Base-by-base conservation (phyloP, 352 stramenopile species). In the Pythium utonaiense region DNA sequence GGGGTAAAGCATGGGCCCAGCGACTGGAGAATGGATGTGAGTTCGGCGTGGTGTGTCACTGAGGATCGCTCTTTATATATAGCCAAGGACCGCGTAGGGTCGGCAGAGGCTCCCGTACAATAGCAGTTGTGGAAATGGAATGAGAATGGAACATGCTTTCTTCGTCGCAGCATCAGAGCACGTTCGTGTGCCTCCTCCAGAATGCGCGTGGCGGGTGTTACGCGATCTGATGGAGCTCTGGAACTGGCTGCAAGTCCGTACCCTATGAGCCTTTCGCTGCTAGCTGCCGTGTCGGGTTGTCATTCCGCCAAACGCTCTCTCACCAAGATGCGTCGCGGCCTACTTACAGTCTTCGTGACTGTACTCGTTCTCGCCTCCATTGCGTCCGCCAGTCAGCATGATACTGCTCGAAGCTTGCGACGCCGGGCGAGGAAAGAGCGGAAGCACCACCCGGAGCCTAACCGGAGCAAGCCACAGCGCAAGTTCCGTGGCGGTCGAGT, bases 401-500 rank as follows among this genome's bases (percentile, higher is more conserved):
- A 16, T 10, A 19, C 34, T n/a, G n/a, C n/a, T 10, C 53, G 53
- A 27, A 12, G 16, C 3, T 27, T 12, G 4, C 34, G 19, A 21
- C 34, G 40, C 34, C 53, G 31, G 2, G 25, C 22, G 3, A 31
- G 28, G n/a, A 51, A 60, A 40, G 38, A 33, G 12, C 49, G 36
- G 1, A 16, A 27, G 13, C 48, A 24, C 40, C 55, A 60, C 19
- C 38, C 38, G 2, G 62, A 60, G 31, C 54, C 56, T 1, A 28
- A 69, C 6, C 25, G 6, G 0, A 19, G 9, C 31, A 42, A 48
- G n/a, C 50, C 36, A 19, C 60, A 67, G 24, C 62, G 54, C 13
- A 42, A 42, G 40, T 74, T 76, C 34, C 57, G 62, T 17, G 69
- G 66, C n/a, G 65, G 65, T 3, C 57, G 34, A 6, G 66, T 76